A percentile compares a stretch with the other conserved stretches of the same genome.
Evolutionary conservation across 2,329 filamentous ascomycete species (phyloP).

Genomic region (Aspergillus sp.): DNA sequence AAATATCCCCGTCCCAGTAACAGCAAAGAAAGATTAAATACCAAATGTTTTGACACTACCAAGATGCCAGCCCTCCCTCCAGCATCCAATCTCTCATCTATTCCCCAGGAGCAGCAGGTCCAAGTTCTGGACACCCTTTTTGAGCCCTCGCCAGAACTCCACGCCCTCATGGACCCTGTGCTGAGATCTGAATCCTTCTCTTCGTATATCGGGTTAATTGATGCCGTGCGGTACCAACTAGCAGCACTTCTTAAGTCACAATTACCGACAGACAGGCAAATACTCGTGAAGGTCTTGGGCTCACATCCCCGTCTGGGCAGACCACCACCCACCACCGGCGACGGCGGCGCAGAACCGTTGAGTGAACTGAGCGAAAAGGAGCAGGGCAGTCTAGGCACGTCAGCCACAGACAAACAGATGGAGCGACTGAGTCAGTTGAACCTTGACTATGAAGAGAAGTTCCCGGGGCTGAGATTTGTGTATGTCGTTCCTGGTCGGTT

Average conservation of each 20-base stretch:
- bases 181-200: constrained; percentile 53
- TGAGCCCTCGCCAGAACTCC: constrained; percentile 69
- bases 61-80: constrained; percentile 46
- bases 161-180: constrained; percentile 60
- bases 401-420: constrained; percentile 37
- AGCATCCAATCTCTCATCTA: constrained; percentile 47
- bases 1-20: too few relatives aligned
- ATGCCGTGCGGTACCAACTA: constrained; percentile 56
- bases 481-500: constrained; percentile 2
- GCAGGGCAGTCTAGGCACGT: constrained; percentile 62
- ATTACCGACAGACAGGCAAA: constrained; percentile 44
- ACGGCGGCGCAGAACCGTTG: constrained; percentile 46
- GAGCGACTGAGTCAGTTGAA: constrained; percentile 58
- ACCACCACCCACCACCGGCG: constrained; percentile 19
- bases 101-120: constrained; percentile 47
- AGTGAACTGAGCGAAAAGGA: constrained; percentile 73
- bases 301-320: constrained; percentile 78
- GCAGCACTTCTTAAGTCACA: constrained; percentile 48
- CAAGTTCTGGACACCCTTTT: constrained; percentile 68
- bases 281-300: constrained; percentile 64
- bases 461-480: constrained; percentile 73
- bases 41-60: neutral
- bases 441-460: constrained; percentile 66
- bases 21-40: too few relatives aligned
- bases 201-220: constrained; percentile 63